These are phyloP conservation scores for Nemania serpens DNA, from an alignment of 2,329 filamentous ascomycete species.

Conservation along the genomic window DNA sequence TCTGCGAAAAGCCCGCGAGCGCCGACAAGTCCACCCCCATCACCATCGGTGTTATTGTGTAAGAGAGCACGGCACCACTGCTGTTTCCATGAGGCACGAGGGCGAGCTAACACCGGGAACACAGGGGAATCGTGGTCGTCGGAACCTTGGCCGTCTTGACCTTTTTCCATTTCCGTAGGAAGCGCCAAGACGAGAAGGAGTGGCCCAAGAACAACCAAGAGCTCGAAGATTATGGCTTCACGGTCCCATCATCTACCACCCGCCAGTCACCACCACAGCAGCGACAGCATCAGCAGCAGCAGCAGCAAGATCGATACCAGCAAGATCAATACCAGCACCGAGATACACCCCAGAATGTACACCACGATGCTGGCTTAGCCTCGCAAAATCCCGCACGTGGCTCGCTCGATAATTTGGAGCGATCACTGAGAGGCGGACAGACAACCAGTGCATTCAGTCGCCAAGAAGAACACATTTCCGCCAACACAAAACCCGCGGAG, in stretches of 20 bases:
- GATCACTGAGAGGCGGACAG: slow-evolving; percentile 21
- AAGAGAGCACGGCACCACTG: slow-evolving; percentile 15
- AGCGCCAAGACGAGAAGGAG: slow-evolving; percentile 35
- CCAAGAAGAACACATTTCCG: slow-evolving; percentile 26
- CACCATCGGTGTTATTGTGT: slow-evolving; percentile 34
- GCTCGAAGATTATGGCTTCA: slow-evolving; percentile 41
- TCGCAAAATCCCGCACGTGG: slow-evolving; percentile 9
- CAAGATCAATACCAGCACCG: slow-evolving; percentile 5
- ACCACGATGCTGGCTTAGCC: background rate
- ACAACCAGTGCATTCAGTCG: slow-evolving; percentile 28
- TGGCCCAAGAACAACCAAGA: slow-evolving; percentile 41
- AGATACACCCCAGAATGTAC: background rate
- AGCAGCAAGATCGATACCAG: slow-evolving; percentile 7
- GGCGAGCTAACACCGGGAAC: slow-evolving; percentile 8
- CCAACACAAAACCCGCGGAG: slow-evolving; percentile 29
- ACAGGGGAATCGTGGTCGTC: slow-evolving; percentile 33
- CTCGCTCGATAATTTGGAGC: slow-evolving; percentile 26
- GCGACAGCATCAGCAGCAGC: background rate
- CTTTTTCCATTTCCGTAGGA: slow-evolving; percentile 36
- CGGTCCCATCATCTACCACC: slow-evolving; percentile 11
- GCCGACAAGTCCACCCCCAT: slow-evolving; percentile 30
- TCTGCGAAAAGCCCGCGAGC: slow-evolving; percentile 38
- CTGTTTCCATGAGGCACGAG: background rate
- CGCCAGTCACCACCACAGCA: slow-evolving; percentile 15
- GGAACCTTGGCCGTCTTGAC: slow-evolving; percentile 28